Conservation (phyloP, 176 grass and related monocot species). For the Paspalum notatum region DNA sequence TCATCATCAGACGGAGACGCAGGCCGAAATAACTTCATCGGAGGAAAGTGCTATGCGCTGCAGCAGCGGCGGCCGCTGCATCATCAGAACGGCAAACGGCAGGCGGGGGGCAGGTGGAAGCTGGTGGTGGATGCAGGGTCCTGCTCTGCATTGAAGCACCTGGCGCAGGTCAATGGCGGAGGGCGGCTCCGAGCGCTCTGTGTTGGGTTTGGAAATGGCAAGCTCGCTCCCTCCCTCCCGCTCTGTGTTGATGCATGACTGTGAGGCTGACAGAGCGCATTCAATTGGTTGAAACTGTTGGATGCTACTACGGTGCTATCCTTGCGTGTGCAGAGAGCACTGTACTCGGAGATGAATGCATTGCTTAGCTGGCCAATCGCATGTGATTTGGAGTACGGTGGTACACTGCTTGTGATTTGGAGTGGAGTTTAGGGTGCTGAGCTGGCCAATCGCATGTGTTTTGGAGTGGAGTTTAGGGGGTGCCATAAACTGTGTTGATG, state of each 20-base stretch:
- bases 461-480: too few species aligned
- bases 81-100: conserved; percentile 35
- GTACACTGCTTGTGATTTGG: background rate
- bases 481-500: conserved; percentile 5
- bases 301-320: background rate
- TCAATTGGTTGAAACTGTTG: conserved; percentile 45
- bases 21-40: conserved; percentile 38
- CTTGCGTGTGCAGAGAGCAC: background rate
- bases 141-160: conserved; percentile 46
- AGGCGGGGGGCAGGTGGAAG: conserved; percentile 43
- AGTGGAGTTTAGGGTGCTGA: background rate
- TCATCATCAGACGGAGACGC: background rate
- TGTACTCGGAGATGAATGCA: background rate
- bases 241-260: background rate
- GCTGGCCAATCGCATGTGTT: conserved; percentile 9
- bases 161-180: conserved; percentile 45
- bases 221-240: conserved; percentile 9
- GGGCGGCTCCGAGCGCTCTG: conserved; percentile 20
- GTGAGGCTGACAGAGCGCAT: conserved; percentile 9
- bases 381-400: too few species aligned
- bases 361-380: background rate
- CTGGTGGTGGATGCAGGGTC: conserved; percentile 36
- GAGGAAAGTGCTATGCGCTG: conserved; percentile 36
- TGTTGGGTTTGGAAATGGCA: conserved; percentile 46
- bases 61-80: background rate